Base-by-base conservation (phyloP, 1,284 basidiomycete genomes). In the Moesziomyces antarcticus region DNA sequence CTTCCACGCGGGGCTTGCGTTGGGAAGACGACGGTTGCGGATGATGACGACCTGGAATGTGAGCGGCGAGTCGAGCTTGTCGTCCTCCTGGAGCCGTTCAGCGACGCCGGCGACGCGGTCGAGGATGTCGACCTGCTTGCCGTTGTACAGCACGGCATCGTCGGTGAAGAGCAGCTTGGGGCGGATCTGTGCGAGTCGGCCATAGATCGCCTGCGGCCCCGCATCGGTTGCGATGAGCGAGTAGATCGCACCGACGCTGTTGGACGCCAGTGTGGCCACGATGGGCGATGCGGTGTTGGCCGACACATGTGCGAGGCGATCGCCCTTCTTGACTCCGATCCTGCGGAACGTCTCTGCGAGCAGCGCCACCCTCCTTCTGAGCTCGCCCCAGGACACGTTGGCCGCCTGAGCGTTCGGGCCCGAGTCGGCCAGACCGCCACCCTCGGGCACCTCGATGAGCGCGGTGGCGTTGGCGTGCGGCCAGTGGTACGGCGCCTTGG, bases 91-190 rank as follows among this genome's bases (percentile, higher is more conserved):
- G 3, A 70, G 49, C n/a, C 81, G 71, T 41, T 77, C 71, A 7
- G 81, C 78, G 0, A 79, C 76, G 13, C 56, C 44, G 16, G 69
- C 75, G 14, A 82, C 75, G 20, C 75, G 71, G 22, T 75, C 60
- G 37, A 74, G 52, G 22, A 83, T 70, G 49, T 84, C 79, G 33
- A 78, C 75, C 45, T 71, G 65, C 62, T 83, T 85, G 37, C 84
- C 81, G 22, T 71, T 75, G 70, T 84, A 85, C 7, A 81, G 68
- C 59, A 82, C 84, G 5, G 48, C 58, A 58, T 85, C 84, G 58
- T 84, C 81, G 8, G 83, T 80, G 50, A 85, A 78, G 24, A 85
- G 76, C 7, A 85, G 76, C 48, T 82, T 84, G 20, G 85, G 85
- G 51, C 81, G 56, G 56, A 85, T 83, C 65, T 81, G 73, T 22